Conservation (phyloP, 2,329 filamentous ascomycete genomes). For the Byssochlamys sp. region DNA sequence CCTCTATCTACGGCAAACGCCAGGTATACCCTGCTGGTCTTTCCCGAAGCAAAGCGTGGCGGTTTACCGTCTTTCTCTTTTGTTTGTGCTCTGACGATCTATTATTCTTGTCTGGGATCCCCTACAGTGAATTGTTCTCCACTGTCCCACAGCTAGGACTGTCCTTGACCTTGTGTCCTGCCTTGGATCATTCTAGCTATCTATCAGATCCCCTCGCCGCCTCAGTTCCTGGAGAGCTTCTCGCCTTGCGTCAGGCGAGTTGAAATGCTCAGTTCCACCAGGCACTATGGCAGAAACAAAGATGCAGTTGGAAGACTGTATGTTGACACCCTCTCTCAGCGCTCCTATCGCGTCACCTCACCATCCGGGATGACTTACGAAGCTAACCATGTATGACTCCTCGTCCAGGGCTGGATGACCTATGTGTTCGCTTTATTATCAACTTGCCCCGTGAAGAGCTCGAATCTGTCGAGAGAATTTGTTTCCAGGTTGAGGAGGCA, state of each 20-base stretch:
- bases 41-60: not conserved
- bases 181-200: not conserved
- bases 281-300: slow-evolving; percentile 63
- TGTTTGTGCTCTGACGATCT: not conserved
- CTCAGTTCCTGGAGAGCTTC: slow-evolving; percentile 14
- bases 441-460: slow-evolving; percentile 90
- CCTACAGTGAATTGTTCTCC: not conserved
- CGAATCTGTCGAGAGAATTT: slow-evolving; percentile 81
- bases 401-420: slow-evolving; percentile 76
- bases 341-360: not conserved
- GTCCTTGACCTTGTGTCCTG: not conserved
- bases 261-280: slow-evolving; percentile 54
- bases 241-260: slow-evolving; percentile 14
- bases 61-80: not conserved
- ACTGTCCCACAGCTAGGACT: not conserved
- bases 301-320: slow-evolving; percentile 86
- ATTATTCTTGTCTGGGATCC: not conserved
- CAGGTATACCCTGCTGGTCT: not conserved
- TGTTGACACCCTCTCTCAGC: slow-evolving; percentile 15
- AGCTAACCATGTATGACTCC: slow-evolving; percentile 14
- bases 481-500: slow-evolving; percentile 96
- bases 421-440: slow-evolving; percentile 95
- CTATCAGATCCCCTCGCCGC: slow-evolving; percentile 10
- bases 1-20: not conserved
- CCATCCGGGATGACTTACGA: not conserved